Conservation (phyloP, 495 filamentous ascomycete species). For the Pseudoneurospora amorphoporcata region DNA sequence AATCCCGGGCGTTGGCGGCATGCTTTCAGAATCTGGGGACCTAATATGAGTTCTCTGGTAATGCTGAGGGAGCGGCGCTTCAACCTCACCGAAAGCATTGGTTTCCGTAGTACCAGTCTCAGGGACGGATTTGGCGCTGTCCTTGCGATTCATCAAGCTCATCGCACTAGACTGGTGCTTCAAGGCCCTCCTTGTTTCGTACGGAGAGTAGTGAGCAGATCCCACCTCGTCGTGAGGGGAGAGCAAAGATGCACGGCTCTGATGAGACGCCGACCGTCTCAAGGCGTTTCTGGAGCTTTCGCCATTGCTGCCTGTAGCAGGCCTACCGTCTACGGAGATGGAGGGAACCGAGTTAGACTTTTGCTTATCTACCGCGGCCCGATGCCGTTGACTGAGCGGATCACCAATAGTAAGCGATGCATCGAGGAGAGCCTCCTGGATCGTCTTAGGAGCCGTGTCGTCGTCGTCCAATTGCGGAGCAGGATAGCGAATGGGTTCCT, state of each 20-base stretch:
- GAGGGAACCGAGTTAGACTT: slow-evolving; percentile 19
- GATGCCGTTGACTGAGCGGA: slow-evolving; percentile 45
- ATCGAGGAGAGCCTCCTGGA: slow-evolving; percentile 84
- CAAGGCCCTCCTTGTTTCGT: slow-evolving; percentile 30
- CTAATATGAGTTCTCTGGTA: background rate
- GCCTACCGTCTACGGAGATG: slow-evolving; percentile 21
- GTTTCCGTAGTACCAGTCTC: slow-evolving; percentile 77
- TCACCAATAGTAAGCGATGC: slow-evolving; percentile 83
- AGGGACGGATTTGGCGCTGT: slow-evolving; percentile 66
- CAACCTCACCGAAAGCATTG: slow-evolving; percentile 75
- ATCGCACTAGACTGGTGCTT: slow-evolving; percentile 70
- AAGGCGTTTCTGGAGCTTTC: slow-evolving; percentile 20
- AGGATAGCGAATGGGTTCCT: slow-evolving; percentile 32
- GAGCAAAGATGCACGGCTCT: slow-evolving; percentile 13
- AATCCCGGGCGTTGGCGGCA: slow-evolving; percentile 22
- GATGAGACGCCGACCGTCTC: slow-evolving; percentile 18
- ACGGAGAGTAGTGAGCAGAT: slow-evolving; percentile 30
- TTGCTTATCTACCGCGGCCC: slow-evolving; percentile 43
- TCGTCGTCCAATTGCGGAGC: slow-evolving; percentile 13
- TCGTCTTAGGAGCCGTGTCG: slow-evolving; percentile 53
- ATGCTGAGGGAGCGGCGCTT: slow-evolving; percentile 50
- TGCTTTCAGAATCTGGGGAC: slow-evolving; percentile 16
- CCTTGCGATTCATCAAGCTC: slow-evolving; percentile 67
- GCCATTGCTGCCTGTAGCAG: slow-evolving; percentile 13
- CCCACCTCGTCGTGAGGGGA: slow-evolving; percentile 20